phyloP scores from a whole-genome alignment of 768 basidiomycete genomes.

The Boletus subcaerulescens region DNA sequence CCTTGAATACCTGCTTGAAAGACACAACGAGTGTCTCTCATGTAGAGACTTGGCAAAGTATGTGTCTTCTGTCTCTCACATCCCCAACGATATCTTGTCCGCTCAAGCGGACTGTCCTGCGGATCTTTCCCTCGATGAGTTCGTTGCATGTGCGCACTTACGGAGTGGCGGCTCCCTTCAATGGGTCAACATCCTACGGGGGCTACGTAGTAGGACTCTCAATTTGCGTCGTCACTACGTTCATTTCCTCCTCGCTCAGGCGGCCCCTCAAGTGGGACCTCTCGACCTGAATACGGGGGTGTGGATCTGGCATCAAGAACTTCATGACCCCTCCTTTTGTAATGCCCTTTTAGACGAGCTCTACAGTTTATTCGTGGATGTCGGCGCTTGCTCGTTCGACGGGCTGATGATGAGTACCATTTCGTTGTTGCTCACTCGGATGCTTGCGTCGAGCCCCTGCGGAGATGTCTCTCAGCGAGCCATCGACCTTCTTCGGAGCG shows the following conservation, averaged over 20 bases:
- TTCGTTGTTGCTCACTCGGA: no score
- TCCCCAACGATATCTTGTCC: no score
- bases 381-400: conserved; percentile 16
- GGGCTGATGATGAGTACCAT: conserved; percentile 25
- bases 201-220: neutral
- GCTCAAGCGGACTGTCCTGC: no score
- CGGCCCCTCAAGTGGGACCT: neutral
- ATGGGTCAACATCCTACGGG: neutral
- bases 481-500: neutral
- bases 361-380: neutral
- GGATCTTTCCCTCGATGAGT: no score
- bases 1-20: neutral
- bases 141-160: no score
- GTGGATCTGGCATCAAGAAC: no score
- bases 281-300: neutral
- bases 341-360: neutral
- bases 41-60: neutral
- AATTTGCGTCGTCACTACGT: neutral
- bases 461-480: conserved; percentile 22
- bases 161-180: no score
- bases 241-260: neutral
- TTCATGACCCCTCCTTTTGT: neutral
- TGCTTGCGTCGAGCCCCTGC: neutral
- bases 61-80: neutral
- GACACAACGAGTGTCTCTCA: neutral